Evolutionary conservation across 1,284 basidiomycete genomes (phyloP), one percentile per base, ranked within the genome.

Genomic region (Cryptococcus depauperatus): DNA sequence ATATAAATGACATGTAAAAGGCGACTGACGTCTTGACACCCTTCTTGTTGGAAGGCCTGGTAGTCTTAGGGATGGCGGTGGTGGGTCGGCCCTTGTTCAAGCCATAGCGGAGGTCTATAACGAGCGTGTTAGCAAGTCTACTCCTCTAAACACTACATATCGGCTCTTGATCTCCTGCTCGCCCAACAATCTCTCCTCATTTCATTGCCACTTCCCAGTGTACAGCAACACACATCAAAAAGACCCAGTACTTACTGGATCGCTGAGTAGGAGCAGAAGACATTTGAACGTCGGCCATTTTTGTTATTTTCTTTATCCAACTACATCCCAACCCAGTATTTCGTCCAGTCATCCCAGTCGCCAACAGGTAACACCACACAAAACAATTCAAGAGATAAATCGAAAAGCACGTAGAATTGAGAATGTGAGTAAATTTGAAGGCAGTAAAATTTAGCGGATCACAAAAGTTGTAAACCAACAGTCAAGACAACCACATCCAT

Each of bases 61-160:
- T 73, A 46, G 75, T 73, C 74, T 87, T 84, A 62, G 83, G 76
- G 69, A 96, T 85, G 64, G 83, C 73, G 48, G 89, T 95, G 47
- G 92, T 95, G 59, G 86, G 83, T 78, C 85, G 85, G 62, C 95
- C 95, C 67, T 84, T 83, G 82, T 93, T 95, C 67, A 80, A 77
- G 67, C 95, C 95, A 74, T 78, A 77, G 66, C 88, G 86, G 72
- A 92, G 75, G 77, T 93, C 93, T 95, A 50, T 33, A n/a, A n/a
- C n/a, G n/a, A n/a, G 39, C 7, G 27, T 37, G n/a, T 28, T 35
- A 33, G 48, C 13, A 38, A 37, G 14, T 16, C 37, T 26, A 22
- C 32, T 19, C 4, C 37, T 25, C 30, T 25, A 22, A 11, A n/a
- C 32, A 16, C 45, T 26, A 16, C 35, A 28, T 18, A n/a, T n/a